These are phyloP conservation scores for Nemania sp. DNA, from an alignment of 2,329 filamentous ascomycete genomes.

Conservation along the genomic window DNA sequence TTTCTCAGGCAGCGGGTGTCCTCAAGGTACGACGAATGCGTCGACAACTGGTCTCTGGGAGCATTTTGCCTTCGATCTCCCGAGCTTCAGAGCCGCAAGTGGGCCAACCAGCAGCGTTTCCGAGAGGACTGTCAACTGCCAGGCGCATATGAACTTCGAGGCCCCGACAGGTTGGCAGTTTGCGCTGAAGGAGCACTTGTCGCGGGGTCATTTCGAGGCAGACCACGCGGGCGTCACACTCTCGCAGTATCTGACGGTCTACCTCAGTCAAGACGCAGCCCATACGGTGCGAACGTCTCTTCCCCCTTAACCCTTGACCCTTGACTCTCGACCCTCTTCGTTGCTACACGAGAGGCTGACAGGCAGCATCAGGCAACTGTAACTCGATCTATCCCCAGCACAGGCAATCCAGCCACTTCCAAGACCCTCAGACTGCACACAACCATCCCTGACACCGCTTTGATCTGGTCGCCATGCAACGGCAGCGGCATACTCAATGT, in stretches of 20 bases:
- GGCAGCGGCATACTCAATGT: conserved; percentile 28
- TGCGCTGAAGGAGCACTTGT: conserved; percentile 29
- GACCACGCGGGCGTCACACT: conserved; percentile 25
- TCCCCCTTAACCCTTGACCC: background rate
- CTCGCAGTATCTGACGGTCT: conserved; percentile 29
- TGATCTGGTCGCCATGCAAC: conserved; percentile 29
- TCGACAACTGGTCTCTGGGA: conserved; percentile 19
- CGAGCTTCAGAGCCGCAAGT: conserved; percentile 23
- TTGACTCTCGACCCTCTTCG: background rate
- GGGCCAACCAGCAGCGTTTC: conserved; percentile 12
- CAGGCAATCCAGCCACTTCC: conserved; percentile 11
- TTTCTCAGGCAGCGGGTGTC: conserved; percentile 31
- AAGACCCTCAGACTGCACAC: conserved; percentile 23
- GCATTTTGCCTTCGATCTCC: conserved; percentile 26
- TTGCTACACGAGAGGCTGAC: background rate
- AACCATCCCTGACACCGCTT: conserved; percentile 17
- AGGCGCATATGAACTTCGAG: conserved; percentile 26
- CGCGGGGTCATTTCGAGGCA: conserved; percentile 20
- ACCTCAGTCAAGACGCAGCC: conserved; percentile 28
- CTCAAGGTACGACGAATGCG: conserved; percentile 21
- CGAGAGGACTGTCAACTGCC: conserved; percentile 28
- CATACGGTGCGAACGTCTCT: conserved; percentile 22
- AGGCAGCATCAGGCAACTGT: conserved; percentile 1
- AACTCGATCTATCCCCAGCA: conserved; percentile 19
- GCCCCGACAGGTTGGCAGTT: conserved; percentile 30